Evolutionary conservation across 345 rosid species (phyloP), one percentile per base, ranked within the genome.

Genomic region (Passiflora organensis): DNA sequence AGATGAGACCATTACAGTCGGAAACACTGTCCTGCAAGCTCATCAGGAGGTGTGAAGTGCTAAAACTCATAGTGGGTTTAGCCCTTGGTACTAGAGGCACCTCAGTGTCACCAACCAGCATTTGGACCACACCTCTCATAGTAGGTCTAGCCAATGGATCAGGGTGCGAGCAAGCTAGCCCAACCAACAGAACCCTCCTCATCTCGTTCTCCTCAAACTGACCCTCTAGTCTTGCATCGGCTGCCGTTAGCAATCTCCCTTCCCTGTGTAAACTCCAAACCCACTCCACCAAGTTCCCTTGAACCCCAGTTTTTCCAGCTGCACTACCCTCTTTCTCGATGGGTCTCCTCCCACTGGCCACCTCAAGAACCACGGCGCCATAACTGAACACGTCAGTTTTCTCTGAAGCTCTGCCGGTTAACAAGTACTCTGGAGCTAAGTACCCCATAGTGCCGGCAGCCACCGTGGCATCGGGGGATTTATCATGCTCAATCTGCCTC

Each of bases 361-460:
- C 99, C 47, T 93, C 99, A 12, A 93, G 72, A 45, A 86, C 95
- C 51, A 93, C 95, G 0, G 99, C 95, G 1, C 99, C 99, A 19
- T 85, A n/a, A n/a, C n/a, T n/a, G n/a, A n/a, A n/a, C n/a, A n/a
- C n/a, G n/a, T n/a, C n/a, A n/a, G n/a, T n/a, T 71, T 89, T 86
- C 52, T 89, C 99, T 0, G 84, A 74, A 0, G 97, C 99, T 64
- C 97, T 76, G 22, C 99, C 97, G 1, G 99, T 93, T 6, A 79
- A 53, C 5, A 93, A 70, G 62, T 93, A 93, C 58, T 93, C 99
- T 1, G 99, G 99, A 14, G 99, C 99, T 43, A 93, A 73, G 51
- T 93, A 93, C 17, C 99, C 99, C 99, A 93, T 89, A 17, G 99
- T 93, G 6, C 99, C 99, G 0, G 99, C 99, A 0, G 97, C 99